Evolutionary conservation across 1,284 basidiomycete species (phyloP), one percentile per base, ranked within the genome.

Genomic region (Singerocomus rubriflavus): DNA sequence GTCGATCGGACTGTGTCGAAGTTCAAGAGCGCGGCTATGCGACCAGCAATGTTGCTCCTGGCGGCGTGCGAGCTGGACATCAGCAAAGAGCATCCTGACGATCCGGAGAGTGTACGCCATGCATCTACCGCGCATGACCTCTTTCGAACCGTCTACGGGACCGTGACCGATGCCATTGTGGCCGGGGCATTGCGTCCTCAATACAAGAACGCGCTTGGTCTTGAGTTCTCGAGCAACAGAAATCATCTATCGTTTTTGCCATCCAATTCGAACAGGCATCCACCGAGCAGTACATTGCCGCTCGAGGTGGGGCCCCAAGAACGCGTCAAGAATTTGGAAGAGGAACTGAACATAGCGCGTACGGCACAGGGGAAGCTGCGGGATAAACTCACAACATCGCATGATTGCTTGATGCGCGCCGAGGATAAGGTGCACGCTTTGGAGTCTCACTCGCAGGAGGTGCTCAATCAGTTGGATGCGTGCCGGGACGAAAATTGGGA

Each of bases 31-130:
- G 44, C 64, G 4, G 55, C 51, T 5, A 46, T 64, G 40, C 66
- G 66, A 32, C 66, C 64, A 8, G 64, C 63, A 1, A 51, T 58
- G 55, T 47, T 66, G 44, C 54, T 69, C 40, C 40, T 66, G 13
- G 64, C 66, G 17, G 64, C 64, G 3, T 66, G 64, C 50, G 66
- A 66, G 39, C 26, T 69, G 48, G 64, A 66, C 40, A 61, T 66
- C 31, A 68, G 66, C 21, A 61, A 65, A n/a, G 64, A 64, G 17
- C 50, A 35, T 42, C 51, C 57, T 1, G 49, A 50, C 34, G 50
- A 51, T 46, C 46, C 61, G 16, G 55, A 58, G 46, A 64, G 54
- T 35, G 34, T 34, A 6, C 36, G 16, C 6, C 66, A 68, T 38
- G 58, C 48, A 11, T 54, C 51, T 14, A 39, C 52, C 9, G 64